These are phyloP conservation scores for Trametes punicea DNA, from an alignment of 768 basidiomycete species.

Conservation along the genomic window DNA sequence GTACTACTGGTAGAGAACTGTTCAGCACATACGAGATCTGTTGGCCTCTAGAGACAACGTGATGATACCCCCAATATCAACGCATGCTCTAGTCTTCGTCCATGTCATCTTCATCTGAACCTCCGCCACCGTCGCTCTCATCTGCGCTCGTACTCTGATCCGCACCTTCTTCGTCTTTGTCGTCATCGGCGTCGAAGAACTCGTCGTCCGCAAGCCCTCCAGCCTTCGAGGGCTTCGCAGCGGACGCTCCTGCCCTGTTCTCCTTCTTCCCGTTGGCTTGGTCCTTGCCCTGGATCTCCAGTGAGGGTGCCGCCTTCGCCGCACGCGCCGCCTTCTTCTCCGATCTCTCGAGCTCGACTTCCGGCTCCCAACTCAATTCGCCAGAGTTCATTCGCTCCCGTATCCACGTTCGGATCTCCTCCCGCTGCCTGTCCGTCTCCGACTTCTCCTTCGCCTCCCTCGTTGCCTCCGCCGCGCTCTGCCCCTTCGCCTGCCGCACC, in stretches of 20 bases:
- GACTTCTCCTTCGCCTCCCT: conserved; percentile 18
- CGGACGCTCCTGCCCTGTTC: background rate
- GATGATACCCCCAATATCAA: background rate
- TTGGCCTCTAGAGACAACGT: too few species aligned
- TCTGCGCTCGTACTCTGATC: background rate
- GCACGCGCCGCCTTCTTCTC: background rate
- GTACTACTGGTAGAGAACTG: too few species aligned
- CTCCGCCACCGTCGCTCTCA: background rate
- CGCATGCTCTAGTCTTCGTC: background rate
- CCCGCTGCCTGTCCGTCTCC: conserved; percentile 48
- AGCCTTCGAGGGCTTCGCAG: background rate
- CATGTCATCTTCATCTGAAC: conserved; percentile 10
- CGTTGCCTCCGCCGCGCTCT: conserved; percentile 16
- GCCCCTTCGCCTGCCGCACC: conserved; percentile 35
- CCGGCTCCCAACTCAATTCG: conserved; percentile 58
- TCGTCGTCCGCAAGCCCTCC: conserved; percentile 26
- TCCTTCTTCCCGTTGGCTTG: background rate
- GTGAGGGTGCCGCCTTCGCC: background rate
- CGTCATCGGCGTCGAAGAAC: conserved; percentile 30
- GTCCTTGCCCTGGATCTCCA: background rate
- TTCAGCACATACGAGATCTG: too few species aligned
- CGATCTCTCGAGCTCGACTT: conserved; percentile 35
- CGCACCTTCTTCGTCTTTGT: conserved; percentile 6
- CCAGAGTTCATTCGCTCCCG: conserved; percentile 57
- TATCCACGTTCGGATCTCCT: conserved; percentile 59